Evolutionary conservation across 164 flowering plant genomes (phyloP).

Genomic region (grape (Vitis vinifera)): DNA sequence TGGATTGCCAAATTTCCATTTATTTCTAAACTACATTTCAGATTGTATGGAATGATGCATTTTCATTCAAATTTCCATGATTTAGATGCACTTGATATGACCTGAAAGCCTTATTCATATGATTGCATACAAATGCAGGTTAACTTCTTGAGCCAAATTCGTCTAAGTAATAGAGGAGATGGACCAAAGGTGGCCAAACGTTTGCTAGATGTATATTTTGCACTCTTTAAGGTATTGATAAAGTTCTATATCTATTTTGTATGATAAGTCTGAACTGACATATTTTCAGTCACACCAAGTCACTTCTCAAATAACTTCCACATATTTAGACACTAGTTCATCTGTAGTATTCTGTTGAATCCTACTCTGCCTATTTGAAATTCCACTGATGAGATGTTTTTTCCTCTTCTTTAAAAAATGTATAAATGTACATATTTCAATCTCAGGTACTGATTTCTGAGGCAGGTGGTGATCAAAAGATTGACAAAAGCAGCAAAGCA

Average conservation of each 20-base stretch:
- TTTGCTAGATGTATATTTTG: conserved; percentile 89
- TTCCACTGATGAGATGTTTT: neutral
- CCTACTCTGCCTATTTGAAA: neutral
- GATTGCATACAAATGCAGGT: conserved; percentile 41
- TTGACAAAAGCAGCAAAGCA: conserved; percentile 27
- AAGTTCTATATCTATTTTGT: neutral
- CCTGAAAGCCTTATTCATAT: neutral
- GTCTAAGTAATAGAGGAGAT: conserved; percentile 73
- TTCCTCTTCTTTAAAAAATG: neutral
- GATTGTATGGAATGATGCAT: neutral
- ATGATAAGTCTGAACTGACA: neutral
- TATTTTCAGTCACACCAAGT: neutral
- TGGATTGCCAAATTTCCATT: no score
- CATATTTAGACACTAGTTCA: neutral
- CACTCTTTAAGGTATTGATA: conserved; percentile 76
- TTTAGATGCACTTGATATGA: neutral
- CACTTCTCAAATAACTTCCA: neutral
- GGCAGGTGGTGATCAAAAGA: conserved; percentile 34
- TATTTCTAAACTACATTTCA: no score
- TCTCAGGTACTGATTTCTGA: conserved; percentile 74
- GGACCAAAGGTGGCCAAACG: conserved; percentile 95
- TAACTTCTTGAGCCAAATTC: conserved; percentile 83
- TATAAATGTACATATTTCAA: neutral
- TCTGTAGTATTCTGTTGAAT: neutral
- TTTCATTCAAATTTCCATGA: neutral